Base-by-base conservation (phyloP, 768 basidiomycete genomes). In the Pleurotus ostreatus region DNA sequence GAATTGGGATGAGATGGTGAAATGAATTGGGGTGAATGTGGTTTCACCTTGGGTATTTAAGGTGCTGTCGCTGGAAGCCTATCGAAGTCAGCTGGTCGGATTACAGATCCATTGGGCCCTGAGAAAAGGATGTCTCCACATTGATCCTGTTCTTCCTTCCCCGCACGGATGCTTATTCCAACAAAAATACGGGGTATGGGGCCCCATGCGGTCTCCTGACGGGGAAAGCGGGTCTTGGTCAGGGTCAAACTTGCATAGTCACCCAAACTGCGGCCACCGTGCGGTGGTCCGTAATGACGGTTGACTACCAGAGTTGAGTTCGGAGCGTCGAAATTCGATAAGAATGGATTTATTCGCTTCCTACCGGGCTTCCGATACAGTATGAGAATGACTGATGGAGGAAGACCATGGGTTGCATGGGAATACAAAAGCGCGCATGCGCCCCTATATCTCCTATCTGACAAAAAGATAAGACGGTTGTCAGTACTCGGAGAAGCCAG, bases 31-130 rank as follows among this genome's bases (percentile, higher is more conserved):
- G 20, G 22, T 11, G 22, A 30, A n/a, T 53, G n/a, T 20, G 15
- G 46, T 47, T 16, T 15, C n/a, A 15, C 22, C 15, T 25, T 25
- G 16, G 23, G 37, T 53, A 53, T 53, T 53, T 53, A 53, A 53
- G 39, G 37, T 41, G 46, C 34, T 26, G 4, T 23, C 48, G 51
- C 51, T 53, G 26, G 37, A 53, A 22, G n/a, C 20, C n/a, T 16
- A 53, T 49, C 30, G 48, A 53, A 39, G 51, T 53, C 51, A 53
- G 51, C 51, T 53, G 51, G 5, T 53, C 51, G 34, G 38, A 53
- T 53, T 34, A 53, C 51, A 53, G 22, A 53, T 23, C 51, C 26
- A 22, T 18, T 22, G 22, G 23, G 38, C 12, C 51, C 34, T 53
- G 37, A 25, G 51, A 25, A 53, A 53, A 34, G 30, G 30, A 34